These are phyloP conservation scores for Fusarium subglutinans DNA, from an alignment of 2,329 filamentous ascomycete genomes.

Conservation along the genomic window DNA sequence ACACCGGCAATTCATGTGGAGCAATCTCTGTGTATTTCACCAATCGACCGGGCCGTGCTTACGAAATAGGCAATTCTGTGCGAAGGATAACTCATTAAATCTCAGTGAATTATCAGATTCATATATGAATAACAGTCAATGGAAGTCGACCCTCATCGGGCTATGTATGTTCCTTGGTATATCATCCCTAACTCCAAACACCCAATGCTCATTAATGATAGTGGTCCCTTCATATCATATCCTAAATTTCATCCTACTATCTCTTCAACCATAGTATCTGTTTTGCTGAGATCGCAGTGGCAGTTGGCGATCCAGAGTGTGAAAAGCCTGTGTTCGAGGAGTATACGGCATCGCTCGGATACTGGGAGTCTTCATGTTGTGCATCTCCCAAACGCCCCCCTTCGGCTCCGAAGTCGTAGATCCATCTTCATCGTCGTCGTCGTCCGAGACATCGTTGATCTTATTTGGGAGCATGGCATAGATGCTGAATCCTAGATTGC, in stretches of 20 bases:
- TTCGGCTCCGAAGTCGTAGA: slow-evolving; percentile 48
- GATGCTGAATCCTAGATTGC: slow-evolving; percentile 67
- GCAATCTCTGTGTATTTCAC: not conserved
- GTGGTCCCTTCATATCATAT: not conserved
- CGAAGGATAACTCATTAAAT: not conserved
- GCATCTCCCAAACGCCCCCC: slow-evolving; percentile 67
- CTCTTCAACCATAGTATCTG: slow-evolving; percentile 20
- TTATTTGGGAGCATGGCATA: slow-evolving; percentile 68
- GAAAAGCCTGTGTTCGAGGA: slow-evolving; percentile 73
- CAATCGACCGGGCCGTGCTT: not conserved
- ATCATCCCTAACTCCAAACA: slow-evolving; percentile 35
- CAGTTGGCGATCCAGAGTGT: slow-evolving; percentile 67
- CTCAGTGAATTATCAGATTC: not conserved
- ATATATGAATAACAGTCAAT: not conserved
- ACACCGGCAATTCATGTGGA: not conserved
- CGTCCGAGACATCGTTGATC: slow-evolving; percentile 57
- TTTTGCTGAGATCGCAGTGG: slow-evolving; percentile 55
- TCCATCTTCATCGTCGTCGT: slow-evolving; percentile 55
- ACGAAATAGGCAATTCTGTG: slow-evolving; percentile 14
- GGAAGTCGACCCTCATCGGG: slow-evolving; percentile 8
- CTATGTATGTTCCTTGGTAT: slow-evolving; percentile 27
- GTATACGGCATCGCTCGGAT: slow-evolving; percentile 61
- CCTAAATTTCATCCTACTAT: not conserved
- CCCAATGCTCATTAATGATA: slow-evolving; percentile 32
- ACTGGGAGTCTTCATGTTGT: slow-evolving; percentile 54